phyloP scores from a whole-genome alignment of 1,284 basidiomycete genomes.

The Heterobasidion annosum region DNA sequence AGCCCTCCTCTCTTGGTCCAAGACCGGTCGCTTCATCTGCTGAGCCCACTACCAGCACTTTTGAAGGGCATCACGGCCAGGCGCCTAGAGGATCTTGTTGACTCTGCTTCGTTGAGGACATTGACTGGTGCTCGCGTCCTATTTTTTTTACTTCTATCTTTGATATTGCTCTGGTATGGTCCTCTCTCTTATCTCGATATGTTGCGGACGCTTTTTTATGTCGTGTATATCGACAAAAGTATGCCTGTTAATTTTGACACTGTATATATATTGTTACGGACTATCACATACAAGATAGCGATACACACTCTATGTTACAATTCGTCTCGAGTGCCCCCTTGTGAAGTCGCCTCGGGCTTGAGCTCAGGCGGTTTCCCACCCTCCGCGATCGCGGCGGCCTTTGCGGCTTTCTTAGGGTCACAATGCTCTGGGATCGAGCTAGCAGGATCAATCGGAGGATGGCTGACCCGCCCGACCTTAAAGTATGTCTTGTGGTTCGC shows the following conservation, averaged over 20 bases:
- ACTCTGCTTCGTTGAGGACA: neutral
- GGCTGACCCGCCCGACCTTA: conserved; percentile 69
- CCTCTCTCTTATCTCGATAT: neutral
- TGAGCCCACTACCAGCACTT: conserved; percentile 4
- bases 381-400: conserved; percentile 15
- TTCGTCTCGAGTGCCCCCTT: conserved; percentile 24
- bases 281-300: neutral
- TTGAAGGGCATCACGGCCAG: conserved; percentile 1
- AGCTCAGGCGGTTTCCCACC: conserved; percentile 6
- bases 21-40: conserved; percentile 13
- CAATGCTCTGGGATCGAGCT: conserved; percentile 79
- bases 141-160: neutral
- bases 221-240: neutral
- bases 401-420: conserved; percentile 39
- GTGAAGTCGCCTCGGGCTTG: conserved; percentile 5
- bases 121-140: neutral
- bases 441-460: conserved; percentile 69
- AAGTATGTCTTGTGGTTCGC: conserved; percentile 67
- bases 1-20: conserved; percentile 16
- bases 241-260: neutral
- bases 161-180: neutral
- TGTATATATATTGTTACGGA: neutral
- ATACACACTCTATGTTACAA: conserved; percentile 19
- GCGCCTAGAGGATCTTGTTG: neutral
- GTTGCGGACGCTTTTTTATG: neutral